phyloP scores from a whole-genome alignment of 192 early-diverging fungal genomes.

The Spizellomyces punctatus region DNA sequence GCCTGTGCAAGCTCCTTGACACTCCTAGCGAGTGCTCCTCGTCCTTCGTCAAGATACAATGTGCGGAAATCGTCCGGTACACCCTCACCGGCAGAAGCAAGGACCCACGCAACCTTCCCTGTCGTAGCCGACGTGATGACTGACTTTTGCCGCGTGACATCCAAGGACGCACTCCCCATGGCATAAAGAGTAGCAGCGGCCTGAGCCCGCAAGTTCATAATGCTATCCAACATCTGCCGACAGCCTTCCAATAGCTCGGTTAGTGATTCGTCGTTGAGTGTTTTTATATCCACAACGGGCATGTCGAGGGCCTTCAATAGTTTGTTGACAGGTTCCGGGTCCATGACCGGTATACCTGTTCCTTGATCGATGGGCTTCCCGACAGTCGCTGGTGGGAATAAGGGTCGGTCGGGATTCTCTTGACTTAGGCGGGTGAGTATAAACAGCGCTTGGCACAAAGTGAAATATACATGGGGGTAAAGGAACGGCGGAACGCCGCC shows the following conservation, averaged over 20 bases:
- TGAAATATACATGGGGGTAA: constrained; percentile 37
- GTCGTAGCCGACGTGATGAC: constrained; percentile 22
- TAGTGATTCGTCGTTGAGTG: constrained; percentile 13
- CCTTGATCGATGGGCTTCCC: constrained; percentile 26
- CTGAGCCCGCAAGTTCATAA: constrained; percentile 15
- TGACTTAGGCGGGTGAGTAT: constrained; percentile 35
- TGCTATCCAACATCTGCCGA: constrained; percentile 11
- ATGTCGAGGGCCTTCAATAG: constrained; percentile 27
- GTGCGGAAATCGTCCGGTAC: constrained; percentile 6
- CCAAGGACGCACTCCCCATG: constrained; percentile 21
- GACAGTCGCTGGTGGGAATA: constrained; percentile 22
- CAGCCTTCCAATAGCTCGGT: constrained; percentile 18
- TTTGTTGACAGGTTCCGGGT: constrained; percentile 21
- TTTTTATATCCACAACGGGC: constrained; percentile 6
- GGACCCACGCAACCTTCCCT: constrained; percentile 45
- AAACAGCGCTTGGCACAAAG: constrained; percentile 44
- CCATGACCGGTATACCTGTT: constrained; percentile 33
- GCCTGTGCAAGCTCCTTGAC: constrained; percentile 8
- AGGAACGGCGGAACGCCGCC: constrained; percentile 33
- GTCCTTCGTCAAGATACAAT: constrained; percentile 20
- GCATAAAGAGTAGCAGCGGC: constrained; percentile 1
- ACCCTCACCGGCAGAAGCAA: constrained; percentile 14
- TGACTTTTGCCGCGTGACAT: constrained; percentile 33
- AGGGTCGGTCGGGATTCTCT: constrained; percentile 17
- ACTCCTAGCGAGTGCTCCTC: constrained; percentile 5